Base-by-base conservation (phyloP, 2,329 filamentous ascomycete species). In the Penicillium expansum region DNA sequence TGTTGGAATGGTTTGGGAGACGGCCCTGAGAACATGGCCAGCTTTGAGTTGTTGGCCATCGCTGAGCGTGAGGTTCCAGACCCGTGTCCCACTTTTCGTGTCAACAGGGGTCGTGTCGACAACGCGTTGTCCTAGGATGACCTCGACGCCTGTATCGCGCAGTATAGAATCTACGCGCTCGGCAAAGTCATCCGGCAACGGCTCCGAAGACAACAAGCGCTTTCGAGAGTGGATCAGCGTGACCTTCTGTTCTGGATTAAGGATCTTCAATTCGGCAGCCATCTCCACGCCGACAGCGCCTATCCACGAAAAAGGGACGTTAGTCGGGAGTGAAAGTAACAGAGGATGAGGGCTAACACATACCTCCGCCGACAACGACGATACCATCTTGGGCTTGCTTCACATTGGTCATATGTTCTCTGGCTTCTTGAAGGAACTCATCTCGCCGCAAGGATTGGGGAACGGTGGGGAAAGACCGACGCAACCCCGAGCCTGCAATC, bases 241-340 rank as follows among this genome's bases (percentile, higher is more conserved):
- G n/a, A 93, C 86, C 39, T 82, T 82, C 52, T 85, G 76, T 11
- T 82, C 67, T 0, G 90, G 89, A 59, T 87, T 81, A 24, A 86
- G 77, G 44, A 83, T 71, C 73, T 92, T 92, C 52, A 92, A 77
- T 75, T 94, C 90, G 1, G 88, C 85, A 0, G 90, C 89, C 81
- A 93, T 91, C 71, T 93, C 90, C 53, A 92, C 86, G 9, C 90
- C 90, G 1, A 92, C 90, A 7, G 90, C 90, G 48, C 88, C 82
- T 83, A 55, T 43, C 33, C 10, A 47, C 8, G 33, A 18, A 33
- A 39, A 20, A 22, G 42, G 20, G 48, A 22, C 13, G 13, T 41
- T 10, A 16, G 11, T 13, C 35, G 8, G 30, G 33, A 10, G 3
- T 11, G 4, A n/a, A 3, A n/a, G 13, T 18, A 11, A 0, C 1